phyloP scores from a whole-genome alignment of 768 basidiomycete species.

The Dentipellis fragilis region DNA sequence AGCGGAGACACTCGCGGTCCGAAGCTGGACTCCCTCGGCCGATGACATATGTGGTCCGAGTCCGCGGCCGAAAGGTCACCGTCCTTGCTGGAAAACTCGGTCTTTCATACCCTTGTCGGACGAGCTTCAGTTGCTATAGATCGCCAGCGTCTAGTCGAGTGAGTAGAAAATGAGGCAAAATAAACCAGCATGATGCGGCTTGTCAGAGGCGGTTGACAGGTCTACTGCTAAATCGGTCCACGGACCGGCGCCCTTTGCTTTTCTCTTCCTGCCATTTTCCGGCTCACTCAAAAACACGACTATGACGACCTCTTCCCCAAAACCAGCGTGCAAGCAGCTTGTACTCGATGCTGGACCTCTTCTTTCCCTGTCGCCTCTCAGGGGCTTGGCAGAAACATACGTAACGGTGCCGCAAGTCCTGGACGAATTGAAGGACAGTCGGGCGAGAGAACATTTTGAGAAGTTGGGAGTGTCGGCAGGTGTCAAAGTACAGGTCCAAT shows the following conservation, averaged over 20 bases:
- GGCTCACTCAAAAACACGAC: neutral
- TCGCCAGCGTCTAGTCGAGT: too few relatives aligned
- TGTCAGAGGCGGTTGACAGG: neutral
- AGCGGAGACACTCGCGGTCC: too few relatives aligned
- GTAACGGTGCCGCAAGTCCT: conserved; percentile 87
- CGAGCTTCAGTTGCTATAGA: too few relatives aligned
- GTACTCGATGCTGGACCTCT: conserved; percentile 93
- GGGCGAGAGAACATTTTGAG: conserved; percentile 80
- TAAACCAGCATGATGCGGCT: neutral
- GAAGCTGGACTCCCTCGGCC: neutral
- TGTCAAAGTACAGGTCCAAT: conserved; percentile 60
- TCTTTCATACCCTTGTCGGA: too few relatives aligned
- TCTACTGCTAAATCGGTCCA: neutral
- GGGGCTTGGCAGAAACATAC: conserved; percentile 81
- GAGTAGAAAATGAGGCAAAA: neutral
- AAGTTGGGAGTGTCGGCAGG: conserved; percentile 67
- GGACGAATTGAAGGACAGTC: conserved; percentile 80
- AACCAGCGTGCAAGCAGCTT: conserved; percentile 59
- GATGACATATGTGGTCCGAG: neutral
- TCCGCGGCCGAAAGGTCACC: neutral
- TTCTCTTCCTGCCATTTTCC: neutral
- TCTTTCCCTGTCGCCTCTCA: conserved; percentile 77
- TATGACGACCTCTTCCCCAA: conserved; percentile 13
- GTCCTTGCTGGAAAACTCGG: too few relatives aligned
- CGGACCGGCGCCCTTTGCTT: conserved; percentile 1